Percentiles rank a stretch among this genome's conserved stretches.
Evolutionary conservation across 495 filamentous ascomycete genomes (phyloP).

Genomic region (Xylaria intraflava): DNA sequence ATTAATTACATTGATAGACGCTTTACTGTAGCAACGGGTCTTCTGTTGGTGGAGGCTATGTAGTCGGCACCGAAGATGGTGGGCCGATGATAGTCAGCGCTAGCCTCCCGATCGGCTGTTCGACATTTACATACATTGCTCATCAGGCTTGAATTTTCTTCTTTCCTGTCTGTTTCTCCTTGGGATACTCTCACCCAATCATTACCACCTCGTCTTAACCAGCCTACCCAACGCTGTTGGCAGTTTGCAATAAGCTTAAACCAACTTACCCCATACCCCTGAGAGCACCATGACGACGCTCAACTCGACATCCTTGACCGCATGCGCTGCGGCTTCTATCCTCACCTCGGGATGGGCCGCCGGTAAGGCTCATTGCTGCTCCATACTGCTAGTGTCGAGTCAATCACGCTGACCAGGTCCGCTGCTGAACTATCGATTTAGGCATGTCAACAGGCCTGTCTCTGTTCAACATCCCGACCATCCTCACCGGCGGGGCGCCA

Average conservation of each 20-base stretch:
- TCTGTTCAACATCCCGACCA: slow-evolving; percentile 19
- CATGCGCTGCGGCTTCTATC: background rate
- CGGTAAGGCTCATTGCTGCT: slow-evolving; percentile 2
- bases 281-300: slow-evolving; percentile 4
- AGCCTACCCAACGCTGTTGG: background rate
- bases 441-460: slow-evolving; percentile 26
- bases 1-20: too few relatives aligned
- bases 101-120: too few relatives aligned
- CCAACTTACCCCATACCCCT: too few relatives aligned
- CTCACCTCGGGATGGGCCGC: slow-evolving; percentile 10
- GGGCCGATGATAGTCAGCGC: too few relatives aligned
- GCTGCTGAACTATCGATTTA: background rate
- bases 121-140: too few relatives aligned
- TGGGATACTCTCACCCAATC: too few relatives aligned
- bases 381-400: background rate
- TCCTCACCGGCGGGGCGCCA: slow-evolving; percentile 20
- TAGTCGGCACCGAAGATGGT: too few relatives aligned
- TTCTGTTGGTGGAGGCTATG: too few relatives aligned
- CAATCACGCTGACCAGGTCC: background rate
- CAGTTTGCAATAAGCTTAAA: background rate
- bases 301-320: background rate
- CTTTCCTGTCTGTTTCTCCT: too few relatives aligned
- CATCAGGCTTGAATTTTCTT: too few relatives aligned
- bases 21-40: too few relatives aligned
- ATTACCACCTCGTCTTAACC: too few relatives aligned